These are phyloP conservation scores for Puya raimondii DNA, from an alignment of 176 grass and related monocot genomes.

Conservation along the genomic window DNA sequence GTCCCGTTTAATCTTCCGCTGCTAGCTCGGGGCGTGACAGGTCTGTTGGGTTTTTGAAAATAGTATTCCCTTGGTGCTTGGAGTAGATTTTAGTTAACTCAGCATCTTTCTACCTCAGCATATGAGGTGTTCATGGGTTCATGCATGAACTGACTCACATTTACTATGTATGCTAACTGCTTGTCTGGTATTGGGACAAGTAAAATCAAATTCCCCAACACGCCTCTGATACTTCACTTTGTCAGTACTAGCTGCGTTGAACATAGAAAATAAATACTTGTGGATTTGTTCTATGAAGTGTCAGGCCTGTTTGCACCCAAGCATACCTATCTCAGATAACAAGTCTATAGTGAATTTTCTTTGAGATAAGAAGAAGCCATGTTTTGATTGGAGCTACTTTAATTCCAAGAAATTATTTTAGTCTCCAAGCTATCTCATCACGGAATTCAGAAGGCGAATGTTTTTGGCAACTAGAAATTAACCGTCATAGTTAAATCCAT, in stretches of 20 bases:
- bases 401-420: neutral
- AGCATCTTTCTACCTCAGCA: neutral
- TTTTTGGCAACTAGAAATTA: neutral
- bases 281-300: too few relatives aligned
- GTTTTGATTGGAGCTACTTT: neutral
- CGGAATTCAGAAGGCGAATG: neutral
- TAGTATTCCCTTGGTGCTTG: neutral
- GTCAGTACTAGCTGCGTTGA: too few relatives aligned
- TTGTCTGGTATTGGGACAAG: neutral
- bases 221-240: neutral
- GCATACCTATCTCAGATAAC: too few relatives aligned
- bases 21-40: too few relatives aligned
- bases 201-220: neutral
- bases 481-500: neutral
- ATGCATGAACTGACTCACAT: too few relatives aligned
- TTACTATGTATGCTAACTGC: too few relatives aligned
- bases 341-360: too few relatives aligned
- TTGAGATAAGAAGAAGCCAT: too few relatives aligned
- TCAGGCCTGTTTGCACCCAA: too few relatives aligned
- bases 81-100: neutral
- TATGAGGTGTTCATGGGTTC: too few relatives aligned
- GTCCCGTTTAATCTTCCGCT: too few relatives aligned
- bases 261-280: too few relatives aligned
- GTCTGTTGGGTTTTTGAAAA: neutral
- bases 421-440: neutral